phyloP scores from a whole-genome alignment of 441 rosid genomes.

The Pelargonium myrrhifolium region DNA sequence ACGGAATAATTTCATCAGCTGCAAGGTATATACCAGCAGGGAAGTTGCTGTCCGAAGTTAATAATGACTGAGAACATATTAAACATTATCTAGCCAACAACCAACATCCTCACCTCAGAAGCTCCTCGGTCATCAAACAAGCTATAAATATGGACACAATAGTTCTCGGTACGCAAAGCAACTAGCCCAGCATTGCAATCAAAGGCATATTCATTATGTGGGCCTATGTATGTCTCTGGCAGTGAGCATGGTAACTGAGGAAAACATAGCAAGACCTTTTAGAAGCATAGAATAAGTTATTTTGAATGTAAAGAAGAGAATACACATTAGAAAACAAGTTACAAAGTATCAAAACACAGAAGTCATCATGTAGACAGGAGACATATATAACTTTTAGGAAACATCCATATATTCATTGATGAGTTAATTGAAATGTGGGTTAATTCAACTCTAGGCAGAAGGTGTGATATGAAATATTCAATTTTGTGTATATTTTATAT shows the following conservation, averaged over 20 bases:
- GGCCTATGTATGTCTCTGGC: conserved; percentile 44
- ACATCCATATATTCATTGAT: too few species aligned
- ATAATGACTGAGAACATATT: conserved; percentile 8
- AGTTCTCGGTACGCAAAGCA: conserved; percentile 74
- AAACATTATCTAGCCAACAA: not conserved
- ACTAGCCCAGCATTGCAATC: conserved; percentile 60
- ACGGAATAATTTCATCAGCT: not conserved
- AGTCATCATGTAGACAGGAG: not conserved
- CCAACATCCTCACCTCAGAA: conserved; percentile 58
- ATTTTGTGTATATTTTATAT: too few species aligned
- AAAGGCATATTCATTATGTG: conserved; percentile 53
- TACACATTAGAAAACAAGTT: not conserved
- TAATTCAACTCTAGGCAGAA: too few species aligned
- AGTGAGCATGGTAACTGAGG: conserved; percentile 70
- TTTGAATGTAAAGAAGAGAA: not conserved
- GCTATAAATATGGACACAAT: conserved; percentile 79
- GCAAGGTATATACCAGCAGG: conserved; percentile 1
- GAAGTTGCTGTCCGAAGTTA: not conserved
- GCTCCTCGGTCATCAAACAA: conserved; percentile 68
- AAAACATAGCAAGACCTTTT: conserved; percentile 19
- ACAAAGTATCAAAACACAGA: not conserved
- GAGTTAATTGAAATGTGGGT: too few species aligned
- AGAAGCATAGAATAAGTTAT: not conserved
- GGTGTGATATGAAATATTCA: too few species aligned
- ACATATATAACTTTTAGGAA: not conserved